Evolutionary conservation across 2,329 filamentous ascomycete genomes (phyloP), one percentile per base, ranked within the genome.

Genomic region (Cadophora luteo-olivacea): DNA sequence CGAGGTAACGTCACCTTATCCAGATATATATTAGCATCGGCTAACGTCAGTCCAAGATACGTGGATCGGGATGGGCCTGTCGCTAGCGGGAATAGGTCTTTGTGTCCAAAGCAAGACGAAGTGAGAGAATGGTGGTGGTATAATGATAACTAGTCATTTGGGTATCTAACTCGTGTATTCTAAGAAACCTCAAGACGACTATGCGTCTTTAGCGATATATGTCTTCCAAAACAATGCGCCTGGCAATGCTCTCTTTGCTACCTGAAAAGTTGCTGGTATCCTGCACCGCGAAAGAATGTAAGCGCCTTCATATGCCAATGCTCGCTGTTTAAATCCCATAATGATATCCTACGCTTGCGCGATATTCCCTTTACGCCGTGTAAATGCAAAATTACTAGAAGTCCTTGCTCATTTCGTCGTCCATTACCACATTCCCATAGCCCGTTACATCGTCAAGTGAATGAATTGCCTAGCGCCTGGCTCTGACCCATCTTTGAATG

Each of bases 51-150:
- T 29, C 38, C 41, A 70, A 93, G 93, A 95, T 79, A 97, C 93
- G 0, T 93, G 91, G 85, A 81, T 93, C 66, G 94, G 94, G 8
- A 94, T 97, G 92, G 82, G 82, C 0, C 80, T 97, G 14, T 94
- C 95, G 3, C 81, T 97, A 57, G 86, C 84, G 19, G 94, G 94
- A 0, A 97, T 97, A 78, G 93, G 85, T 2, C 80, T 97, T 32
- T 97, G 94, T 80, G 94, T 97, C 1, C 87, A 93, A 67, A 90
- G 87, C 78, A 90, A 90, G 66, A 75, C 52, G n/a, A 72, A 69
- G 52, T 72, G 57, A 60, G 25, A 29, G 22, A 12, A 25, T 52
- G 62, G 66, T 51, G 41, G 32, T 48, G 22, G 33, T 60, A 29
- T 41, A 25, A 60, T 60, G 38, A 64, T 38, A 19, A 11, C n/a